Evolutionary conservation across 495 filamentous ascomycete species (phyloP).

Genomic region (Annulohypoxylon bovei): DNA sequence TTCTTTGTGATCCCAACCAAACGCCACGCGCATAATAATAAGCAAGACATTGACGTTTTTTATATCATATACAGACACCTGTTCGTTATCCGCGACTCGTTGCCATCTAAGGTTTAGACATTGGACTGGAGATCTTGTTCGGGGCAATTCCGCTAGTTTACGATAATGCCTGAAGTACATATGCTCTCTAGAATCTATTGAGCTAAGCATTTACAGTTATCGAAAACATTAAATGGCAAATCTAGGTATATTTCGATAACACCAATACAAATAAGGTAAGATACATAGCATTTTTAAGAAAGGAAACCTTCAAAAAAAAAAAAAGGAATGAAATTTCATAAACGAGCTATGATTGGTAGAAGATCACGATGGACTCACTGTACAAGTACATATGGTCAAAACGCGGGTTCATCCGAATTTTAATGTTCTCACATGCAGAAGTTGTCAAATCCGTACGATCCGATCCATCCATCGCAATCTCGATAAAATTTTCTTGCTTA

Average conservation of each 20-base stretch:
- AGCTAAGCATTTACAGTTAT: background rate
- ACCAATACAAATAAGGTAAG: background rate
- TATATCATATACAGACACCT: background rate
- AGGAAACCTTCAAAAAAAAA: background rate
- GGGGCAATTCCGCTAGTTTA: background rate
- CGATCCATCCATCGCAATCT: conserved; percentile 34
- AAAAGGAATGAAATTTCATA: background rate
- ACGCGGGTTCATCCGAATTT: conserved; percentile 32
- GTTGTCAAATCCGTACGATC: conserved; percentile 27
- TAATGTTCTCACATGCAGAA: conserved; percentile 24
- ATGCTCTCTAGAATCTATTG: too few species aligned
- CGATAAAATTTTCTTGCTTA: conserved; percentile 19
- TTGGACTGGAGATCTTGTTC: background rate
- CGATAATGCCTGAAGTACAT: too few species aligned
- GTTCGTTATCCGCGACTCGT: background rate
- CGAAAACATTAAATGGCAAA: background rate
- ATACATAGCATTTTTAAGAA: background rate
- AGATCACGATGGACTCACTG: background rate
- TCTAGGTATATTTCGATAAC: background rate
- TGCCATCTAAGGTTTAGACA: background rate
- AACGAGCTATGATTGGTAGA: conserved; percentile 1
- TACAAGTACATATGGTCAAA: background rate
- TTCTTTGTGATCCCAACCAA: conserved; percentile 21
- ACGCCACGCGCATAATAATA: conserved; percentile 4
- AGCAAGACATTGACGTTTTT: conserved; percentile 8